Base-by-base conservation (phyloP, 495 filamentous ascomycete species). In the Penicillium parvum region DNA sequence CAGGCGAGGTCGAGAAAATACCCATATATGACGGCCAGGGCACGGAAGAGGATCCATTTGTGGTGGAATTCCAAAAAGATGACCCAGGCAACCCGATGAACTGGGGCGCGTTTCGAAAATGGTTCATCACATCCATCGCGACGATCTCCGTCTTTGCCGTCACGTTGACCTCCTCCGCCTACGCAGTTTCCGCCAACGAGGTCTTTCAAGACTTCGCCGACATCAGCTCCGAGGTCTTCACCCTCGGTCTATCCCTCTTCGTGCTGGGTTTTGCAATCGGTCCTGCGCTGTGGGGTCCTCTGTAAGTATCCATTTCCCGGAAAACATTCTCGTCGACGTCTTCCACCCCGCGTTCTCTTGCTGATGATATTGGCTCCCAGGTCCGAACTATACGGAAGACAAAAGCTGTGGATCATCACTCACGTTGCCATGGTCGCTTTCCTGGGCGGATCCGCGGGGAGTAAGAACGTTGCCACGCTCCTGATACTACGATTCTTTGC, bases 401-500 rank as follows among this genome's bases (percentile, higher is more conserved):
- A 68, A 20, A 37, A 40, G 21, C 73, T 76, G 4, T 55, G 76
- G 5, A 66, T 58, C 2, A 36, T 45, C 16, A 48, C 43, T 10
- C 34, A 41, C 17, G 23, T 52, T 2, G 37, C 41, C 3, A 39
- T 83, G 48, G 71, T 77, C 9, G 67, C 70, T 2, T 84, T 85
- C 63, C 79, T 73, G 33, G 78, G 72, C 20, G 81, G 72, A n/a
- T 75, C 75, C 18, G 75, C 76, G 2, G 69, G 74, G 4, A 60
- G 77, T 0, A 60, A 70, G 32, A 82, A 79, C 45, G 76, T 85
- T 19, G 47, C 73, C 34, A 73, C 77, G 0, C 65, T 87, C 1
- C 46, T 85, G 23, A 66, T 85, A 27, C 64, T 86, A 11, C 77
- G 83, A 23, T 83, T 85, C 68, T 73, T 86, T 35, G 77, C 75